Evolutionary conservation across 2,329 filamentous ascomycete species (phyloP).

Genomic region (Cercospora berteroae): DNA sequence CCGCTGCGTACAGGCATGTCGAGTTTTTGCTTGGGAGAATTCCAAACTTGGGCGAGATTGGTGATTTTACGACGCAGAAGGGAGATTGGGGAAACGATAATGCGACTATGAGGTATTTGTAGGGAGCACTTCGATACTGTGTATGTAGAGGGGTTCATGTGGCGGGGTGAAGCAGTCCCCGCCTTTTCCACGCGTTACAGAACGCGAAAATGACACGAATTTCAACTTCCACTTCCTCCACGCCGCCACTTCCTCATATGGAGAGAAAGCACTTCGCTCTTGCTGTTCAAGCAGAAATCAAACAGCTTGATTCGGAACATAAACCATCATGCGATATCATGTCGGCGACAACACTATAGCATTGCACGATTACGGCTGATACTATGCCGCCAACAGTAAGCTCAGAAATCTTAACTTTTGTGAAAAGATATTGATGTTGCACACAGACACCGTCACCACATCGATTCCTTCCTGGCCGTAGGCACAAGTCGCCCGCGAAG

Average conservation of each 20-base stretch:
- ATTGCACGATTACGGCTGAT: slow-evolving; percentile 14
- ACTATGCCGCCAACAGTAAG: slow-evolving; percentile 17
- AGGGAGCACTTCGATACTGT: background rate
- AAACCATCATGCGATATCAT: background rate
- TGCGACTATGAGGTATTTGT: slow-evolving; percentile 25
- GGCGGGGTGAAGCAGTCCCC: background rate
- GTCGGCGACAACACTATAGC: background rate
- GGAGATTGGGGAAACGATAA: slow-evolving; percentile 35
- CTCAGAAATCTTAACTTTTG: background rate
- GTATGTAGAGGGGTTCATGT: background rate
- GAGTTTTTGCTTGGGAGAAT: slow-evolving; percentile 74
- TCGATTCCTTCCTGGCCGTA: slow-evolving; percentile 28
- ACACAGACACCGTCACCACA: slow-evolving; percentile 32
- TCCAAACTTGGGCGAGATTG: slow-evolving; percentile 49
- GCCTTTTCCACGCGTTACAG: background rate
- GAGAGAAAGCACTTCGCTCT: background rate
- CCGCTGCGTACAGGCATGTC: slow-evolving; percentile 61
- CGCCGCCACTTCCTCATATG: background rate
- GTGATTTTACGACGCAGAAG: slow-evolving; percentile 38
- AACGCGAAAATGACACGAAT: slow-evolving; percentile 7
- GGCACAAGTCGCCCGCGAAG: slow-evolving; percentile 21
- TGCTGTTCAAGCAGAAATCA: background rate
- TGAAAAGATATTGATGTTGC: background rate
- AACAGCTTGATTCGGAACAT: background rate
- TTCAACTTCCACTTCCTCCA: background rate